A percentile compares a stretch with the other conserved stretches of the same genome.
Evolutionary conservation across 2,329 filamentous ascomycete genomes (phyloP).

Genomic region (Alternaria alternata): DNA sequence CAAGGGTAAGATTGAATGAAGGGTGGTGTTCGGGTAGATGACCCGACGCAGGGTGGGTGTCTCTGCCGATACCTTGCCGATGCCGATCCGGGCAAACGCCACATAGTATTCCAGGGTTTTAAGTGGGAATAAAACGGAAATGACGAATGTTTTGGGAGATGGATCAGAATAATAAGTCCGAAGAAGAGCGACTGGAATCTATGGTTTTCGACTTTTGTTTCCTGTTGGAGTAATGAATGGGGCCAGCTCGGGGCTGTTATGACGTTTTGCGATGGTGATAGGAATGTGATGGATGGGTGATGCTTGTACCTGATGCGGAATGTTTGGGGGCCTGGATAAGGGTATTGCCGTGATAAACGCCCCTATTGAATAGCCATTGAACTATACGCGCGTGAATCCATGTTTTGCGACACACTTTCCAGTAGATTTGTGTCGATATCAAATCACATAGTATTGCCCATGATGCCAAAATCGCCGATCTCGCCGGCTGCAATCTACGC

Average conservation of each 20-base stretch:
- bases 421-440: background rate
- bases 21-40: background rate
- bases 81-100: background rate
- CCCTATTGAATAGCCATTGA: background rate
- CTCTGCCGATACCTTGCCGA: background rate
- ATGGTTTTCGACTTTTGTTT: constrained; percentile 6
- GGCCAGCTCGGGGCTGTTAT: background rate
- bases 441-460: background rate
- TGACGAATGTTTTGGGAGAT: background rate
- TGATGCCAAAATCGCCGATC: background rate
- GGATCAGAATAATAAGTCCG: constrained; percentile 12
- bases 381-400: background rate
- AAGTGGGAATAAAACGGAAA: constrained; percentile 4
- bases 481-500: constrained; percentile 2
- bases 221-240: constrained; percentile 4
- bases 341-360: background rate
- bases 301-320: background rate
- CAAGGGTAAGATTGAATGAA: background rate
- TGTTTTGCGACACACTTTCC: background rate
- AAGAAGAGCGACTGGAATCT: constrained; percentile 16
- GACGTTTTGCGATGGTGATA: background rate
- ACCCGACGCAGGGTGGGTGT: background rate
- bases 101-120: background rate
- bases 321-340: background rate
- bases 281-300: background rate